Percentiles rank a stretch among this genome's conserved stretches.
phyloP scores from a whole-genome alignment of 768 basidiomycete genomes.

The Leccinum subgranulosum region DNA sequence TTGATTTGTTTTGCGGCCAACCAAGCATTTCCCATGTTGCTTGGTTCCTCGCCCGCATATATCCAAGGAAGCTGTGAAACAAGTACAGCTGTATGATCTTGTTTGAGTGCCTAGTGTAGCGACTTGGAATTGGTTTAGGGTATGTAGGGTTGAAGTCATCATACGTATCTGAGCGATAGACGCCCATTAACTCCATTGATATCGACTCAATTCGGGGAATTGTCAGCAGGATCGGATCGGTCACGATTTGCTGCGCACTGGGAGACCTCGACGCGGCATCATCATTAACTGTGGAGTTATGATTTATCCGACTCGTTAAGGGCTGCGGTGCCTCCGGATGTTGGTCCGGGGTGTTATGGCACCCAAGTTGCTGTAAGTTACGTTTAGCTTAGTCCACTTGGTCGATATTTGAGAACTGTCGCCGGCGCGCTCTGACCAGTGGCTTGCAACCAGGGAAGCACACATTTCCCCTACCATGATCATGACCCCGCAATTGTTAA shows the following conservation, averaged over 20 bases:
- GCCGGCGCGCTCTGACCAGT: too few species aligned
- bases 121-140: too few species aligned
- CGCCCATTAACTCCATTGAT: background rate
- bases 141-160: background rate
- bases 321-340: background rate
- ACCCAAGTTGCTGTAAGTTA: too few species aligned
- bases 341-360: background rate
- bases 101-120: too few species aligned
- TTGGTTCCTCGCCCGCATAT: slow-evolving; percentile 3
- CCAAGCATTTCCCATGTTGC: too few species aligned
- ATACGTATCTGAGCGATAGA: background rate
- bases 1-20: too few species aligned
- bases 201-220: background rate
- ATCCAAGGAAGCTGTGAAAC: background rate
- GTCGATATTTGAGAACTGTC: too few species aligned
- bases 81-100: background rate
- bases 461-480: too few species aligned
- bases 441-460: too few species aligned
- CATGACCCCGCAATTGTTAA: background rate
- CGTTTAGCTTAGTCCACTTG: too few species aligned
- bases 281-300: background rate
- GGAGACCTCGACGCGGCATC: background rate
- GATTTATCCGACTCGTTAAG: background rate
- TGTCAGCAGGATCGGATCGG: background rate
- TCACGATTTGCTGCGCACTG: background rate